These are phyloP conservation scores for Jamesozyma gamospora DNA, from an alignment of 805 yeast genomes.

Conservation along the genomic window DNA sequence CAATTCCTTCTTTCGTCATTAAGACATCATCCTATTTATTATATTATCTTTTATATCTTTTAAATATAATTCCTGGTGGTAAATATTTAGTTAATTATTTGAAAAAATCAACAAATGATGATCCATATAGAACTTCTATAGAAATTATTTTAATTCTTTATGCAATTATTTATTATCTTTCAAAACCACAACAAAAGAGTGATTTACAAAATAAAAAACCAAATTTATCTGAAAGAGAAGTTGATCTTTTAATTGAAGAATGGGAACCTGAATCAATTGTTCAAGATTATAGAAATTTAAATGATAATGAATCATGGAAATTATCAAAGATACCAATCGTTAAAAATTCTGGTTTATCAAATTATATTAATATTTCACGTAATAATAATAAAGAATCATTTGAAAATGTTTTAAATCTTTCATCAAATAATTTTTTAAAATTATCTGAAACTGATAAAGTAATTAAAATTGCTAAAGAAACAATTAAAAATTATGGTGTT, in stretches of 20 bases:
- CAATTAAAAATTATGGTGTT: conserved; percentile 70
- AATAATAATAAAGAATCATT: conserved; percentile 24
- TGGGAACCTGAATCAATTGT: conserved; percentile 90
- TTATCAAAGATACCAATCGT: conserved; percentile 54
- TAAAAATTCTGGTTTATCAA: conserved; percentile 40
- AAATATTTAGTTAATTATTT: conserved; percentile 52
- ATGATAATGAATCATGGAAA: conserved; percentile 37
- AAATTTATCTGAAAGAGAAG: conserved; percentile 48
- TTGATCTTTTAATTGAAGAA: conserved; percentile 75
- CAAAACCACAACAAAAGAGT: conserved; percentile 64
- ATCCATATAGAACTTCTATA: conserved; percentile 79
- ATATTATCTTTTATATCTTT: conserved; percentile 13
- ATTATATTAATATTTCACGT: conserved; percentile 20
- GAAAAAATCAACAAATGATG: conserved; percentile 79
- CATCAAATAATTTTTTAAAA: conserved; percentile 63
- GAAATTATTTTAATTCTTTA: conserved; percentile 69
- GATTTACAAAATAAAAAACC: conserved; percentile 65
- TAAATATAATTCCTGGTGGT: conserved; percentile 23
- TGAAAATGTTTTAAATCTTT: conserved; percentile 47
- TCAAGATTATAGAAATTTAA: neutral
- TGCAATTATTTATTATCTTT: conserved; percentile 70
- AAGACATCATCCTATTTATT: conserved; percentile 17
- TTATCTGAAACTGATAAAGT: conserved; percentile 42
- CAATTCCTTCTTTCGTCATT: conserved; percentile 21
- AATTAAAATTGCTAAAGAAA: conserved; percentile 42